phyloP scores from a whole-genome alignment of 1,139 yeast genomes.

The Nakaseomyces delphensis region DNA sequence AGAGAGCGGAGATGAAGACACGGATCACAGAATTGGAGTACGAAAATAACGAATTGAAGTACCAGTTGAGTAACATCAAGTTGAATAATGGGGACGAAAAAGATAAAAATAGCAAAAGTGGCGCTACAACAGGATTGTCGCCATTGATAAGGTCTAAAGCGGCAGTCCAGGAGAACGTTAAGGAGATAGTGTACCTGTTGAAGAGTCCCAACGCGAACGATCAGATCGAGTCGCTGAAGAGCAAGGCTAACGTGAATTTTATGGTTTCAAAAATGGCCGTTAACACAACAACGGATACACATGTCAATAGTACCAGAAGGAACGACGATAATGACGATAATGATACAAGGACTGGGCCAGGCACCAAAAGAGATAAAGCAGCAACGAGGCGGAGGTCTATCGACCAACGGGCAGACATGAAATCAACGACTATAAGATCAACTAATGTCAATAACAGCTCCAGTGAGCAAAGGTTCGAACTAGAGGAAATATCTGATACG shows the following conservation, averaged over 20 bases:
- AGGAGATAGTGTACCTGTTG: conserved; percentile 31
- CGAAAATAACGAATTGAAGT: conserved; percentile 49
- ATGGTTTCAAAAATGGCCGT: conserved; percentile 5
- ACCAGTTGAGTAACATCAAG: conserved; percentile 41
- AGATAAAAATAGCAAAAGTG: not conserved
- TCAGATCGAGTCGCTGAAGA: conserved; percentile 22
- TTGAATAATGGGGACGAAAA: conserved; percentile 6
- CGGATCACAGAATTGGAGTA: conserved; percentile 56
- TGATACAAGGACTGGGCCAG: not conserved
- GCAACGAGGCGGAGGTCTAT: too few species aligned
- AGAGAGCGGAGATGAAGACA: conserved; percentile 45
- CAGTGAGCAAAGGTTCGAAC: not conserved
- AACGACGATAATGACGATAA: not conserved
- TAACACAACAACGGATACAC: not conserved
- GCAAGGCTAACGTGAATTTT: conserved; percentile 13
- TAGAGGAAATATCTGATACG: conserved; percentile 4
- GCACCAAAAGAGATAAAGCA: not conserved
- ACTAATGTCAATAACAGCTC: not conserved
- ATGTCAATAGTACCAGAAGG: not conserved
- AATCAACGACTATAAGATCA: not conserved
- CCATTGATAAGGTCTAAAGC: conserved; percentile 21
- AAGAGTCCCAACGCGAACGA: conserved; percentile 25
- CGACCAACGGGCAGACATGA: too few species aligned
- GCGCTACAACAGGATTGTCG: conserved; percentile 8
- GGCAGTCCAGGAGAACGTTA: conserved; percentile 30